These are phyloP conservation scores for Psilocybe cubensis DNA, from an alignment of 768 basidiomycete species.

Conservation along the genomic window DNA sequence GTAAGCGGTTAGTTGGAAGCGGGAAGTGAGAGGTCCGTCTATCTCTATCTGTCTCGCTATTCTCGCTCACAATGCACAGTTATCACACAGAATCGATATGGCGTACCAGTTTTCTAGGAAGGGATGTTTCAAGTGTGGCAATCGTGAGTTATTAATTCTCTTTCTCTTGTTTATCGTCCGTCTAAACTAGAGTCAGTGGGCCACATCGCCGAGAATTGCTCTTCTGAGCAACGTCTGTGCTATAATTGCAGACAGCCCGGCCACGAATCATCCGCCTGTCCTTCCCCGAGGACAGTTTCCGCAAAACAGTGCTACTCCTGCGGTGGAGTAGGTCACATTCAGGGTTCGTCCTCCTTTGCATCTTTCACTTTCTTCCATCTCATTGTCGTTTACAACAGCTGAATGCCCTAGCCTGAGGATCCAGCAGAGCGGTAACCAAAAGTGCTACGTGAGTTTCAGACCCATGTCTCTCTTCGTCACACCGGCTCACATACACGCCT, in stretches of 20 bases:
- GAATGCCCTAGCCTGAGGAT: slow-evolving; percentile 83
- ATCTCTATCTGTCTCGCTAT: background rate
- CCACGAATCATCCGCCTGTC: slow-evolving; percentile 89
- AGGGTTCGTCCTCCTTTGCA: slow-evolving; percentile 38
- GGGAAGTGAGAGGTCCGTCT: slow-evolving; percentile 69
- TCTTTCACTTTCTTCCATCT: background rate
- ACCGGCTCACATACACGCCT: slow-evolving; percentile 11
- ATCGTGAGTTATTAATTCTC: slow-evolving; percentile 58
- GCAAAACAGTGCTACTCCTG: slow-evolving; percentile 94
- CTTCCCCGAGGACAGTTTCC: slow-evolving; percentile 78
- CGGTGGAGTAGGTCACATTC: slow-evolving; percentile 89
- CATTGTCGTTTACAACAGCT: slow-evolving; percentile 48
- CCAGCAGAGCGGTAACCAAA: slow-evolving; percentile 67
- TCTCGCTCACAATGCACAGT: slow-evolving; percentile 14
- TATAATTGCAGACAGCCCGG: slow-evolving; percentile 97
- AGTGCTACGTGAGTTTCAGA: slow-evolving; percentile 82
- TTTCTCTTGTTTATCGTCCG: slow-evolving; percentile 14
- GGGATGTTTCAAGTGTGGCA: slow-evolving; percentile 94
- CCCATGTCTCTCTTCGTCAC: background rate
- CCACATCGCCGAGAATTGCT: slow-evolving; percentile 91
- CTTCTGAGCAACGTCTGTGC: slow-evolving; percentile 87
- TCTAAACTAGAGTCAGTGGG: slow-evolving; percentile 59
- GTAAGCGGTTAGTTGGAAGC: slow-evolving; percentile 70
- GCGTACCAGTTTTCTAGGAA: slow-evolving; percentile 85
- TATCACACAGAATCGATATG: slow-evolving; percentile 49